Base-by-base conservation (phyloP, 1,139 yeast genomes). In the Wickerhamomyces sp. region DNA sequence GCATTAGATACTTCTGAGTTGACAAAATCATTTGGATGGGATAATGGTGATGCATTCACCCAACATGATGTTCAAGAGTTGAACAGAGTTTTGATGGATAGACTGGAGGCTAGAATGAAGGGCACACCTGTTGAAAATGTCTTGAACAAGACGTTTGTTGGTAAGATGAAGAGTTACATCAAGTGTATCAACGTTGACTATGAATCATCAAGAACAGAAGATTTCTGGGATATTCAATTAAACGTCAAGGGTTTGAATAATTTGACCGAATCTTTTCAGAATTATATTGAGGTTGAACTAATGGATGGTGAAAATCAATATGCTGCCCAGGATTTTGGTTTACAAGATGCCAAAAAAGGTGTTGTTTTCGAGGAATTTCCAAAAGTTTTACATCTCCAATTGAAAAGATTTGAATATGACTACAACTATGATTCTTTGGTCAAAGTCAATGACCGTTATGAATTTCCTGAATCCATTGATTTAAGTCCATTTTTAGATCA, bases 21-120 rank as follows among this genome's bases (percentile, higher is more conserved):
- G 48, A 93, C 99, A 0, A 79, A 80, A 51, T 84, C 98, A 0
- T 93, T 93, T 71, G 99, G 99, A 10, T 93, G 99, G 99, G 96
- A 91, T 62, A 78, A 90, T 10, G 84, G 84, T 10, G 99, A 93
- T 58, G 96, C 98, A 0, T 94, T 93, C 64, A 88, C 96, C 8
- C 99, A 93, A 65, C 99, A 93, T 65, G 99, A 93, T 63, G 97
- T 93, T 14, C 99, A 94, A 63, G 99, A 93, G 64, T 75, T 94
- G 63, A 90, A 91, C 62, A 83, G 99, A 58, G 91, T 94, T 36
- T 73, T 93, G 61, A 93, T 94, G 97, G 99, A 93, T 64, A 82
- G 85, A 57, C 73, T 93, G 44, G 99, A 94, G 65, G 75, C 82
- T 7, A 88, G 89, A 44, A 91, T 93, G 98, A 90, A 90, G 61